Base-by-base conservation (phyloP, 805 yeast genomes). In the Jamesozyma rosinii region DNA sequence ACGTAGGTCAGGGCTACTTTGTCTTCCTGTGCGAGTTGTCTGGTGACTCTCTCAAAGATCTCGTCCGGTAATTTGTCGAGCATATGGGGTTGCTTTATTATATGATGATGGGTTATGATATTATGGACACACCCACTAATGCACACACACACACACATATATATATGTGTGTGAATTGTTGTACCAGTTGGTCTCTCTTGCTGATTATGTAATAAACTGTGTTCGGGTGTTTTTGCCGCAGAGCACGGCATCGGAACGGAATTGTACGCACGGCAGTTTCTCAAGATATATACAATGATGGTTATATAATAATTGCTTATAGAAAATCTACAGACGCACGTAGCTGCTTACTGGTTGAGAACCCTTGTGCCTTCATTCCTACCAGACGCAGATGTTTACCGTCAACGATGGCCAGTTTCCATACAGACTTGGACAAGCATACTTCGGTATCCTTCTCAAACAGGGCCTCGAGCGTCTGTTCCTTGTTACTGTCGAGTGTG, bases 1-100 rank as follows among this genome's bases (percentile, higher is more conserved):
- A 56, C 61, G 42, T 54, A 54, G 10, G 55, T 49, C 26, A 61
- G 35, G 5, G 59, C 43, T 6, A 50, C 45, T 45, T 53, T 55
- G 37, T 61, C 65, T 17, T 47, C 48, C 41, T 61, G 65, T 2
- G 58, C 36, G 5, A 59, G 27, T 13, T 33, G 44, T 3, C 31
- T 14, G 1, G 46, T 41, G 11, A 60, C 42, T 8, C 44, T 38
- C 6, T 43, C 43, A 41, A 52, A 47, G 20, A 58, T 46, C 33
- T 61, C 58, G 22, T 40, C 19, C 1, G 64, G 63, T 19, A 52
- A 31, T 35, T 35, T 41, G 24, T 56, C 57, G 2, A 60, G 40
- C 63, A 60, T 58, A 13, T 9, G 26, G 17, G 15, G 29, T 6
- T 24, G 11, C 10, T 24, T 6, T 24, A 24, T 24, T 24, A 24